A percentile compares a stretch with the other conserved stretches of the same genome.
Evolutionary conservation across 1,284 basidiomycete species (phyloP).

Genomic region (Fistulina hepatica): DNA sequence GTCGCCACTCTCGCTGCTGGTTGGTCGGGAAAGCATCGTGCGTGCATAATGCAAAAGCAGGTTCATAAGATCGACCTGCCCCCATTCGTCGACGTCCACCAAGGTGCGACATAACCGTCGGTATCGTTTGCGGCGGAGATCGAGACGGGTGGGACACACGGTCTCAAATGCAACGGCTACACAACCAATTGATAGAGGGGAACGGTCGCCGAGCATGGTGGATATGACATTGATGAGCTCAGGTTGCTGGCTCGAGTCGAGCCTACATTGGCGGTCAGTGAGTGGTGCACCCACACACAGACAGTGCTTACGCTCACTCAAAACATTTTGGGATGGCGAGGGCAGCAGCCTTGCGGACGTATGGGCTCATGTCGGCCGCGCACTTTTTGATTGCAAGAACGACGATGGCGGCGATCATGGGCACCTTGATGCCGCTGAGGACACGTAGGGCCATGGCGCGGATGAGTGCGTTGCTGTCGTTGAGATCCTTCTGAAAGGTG

Average conservation of each 20-base stretch:
- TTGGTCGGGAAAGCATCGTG: conserved; percentile 72
- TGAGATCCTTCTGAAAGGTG: conserved; percentile 95
- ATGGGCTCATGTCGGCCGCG: conserved; percentile 82
- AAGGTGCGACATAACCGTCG: conserved; percentile 76
- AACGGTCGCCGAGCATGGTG: conserved; percentile 71
- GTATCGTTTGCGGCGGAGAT: conserved; percentile 85
- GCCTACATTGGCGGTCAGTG: conserved; percentile 31
- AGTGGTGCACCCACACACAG: conserved; percentile 3
- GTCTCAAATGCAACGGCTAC: conserved; percentile 78
- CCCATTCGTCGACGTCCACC: conserved; percentile 94
- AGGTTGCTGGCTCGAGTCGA: conserved; percentile 64
- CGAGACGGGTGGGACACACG: conserved; percentile 75
- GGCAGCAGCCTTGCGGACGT: conserved; percentile 87
- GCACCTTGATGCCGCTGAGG: conserved; percentile 82
- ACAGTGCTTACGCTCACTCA: conserved; percentile 39
- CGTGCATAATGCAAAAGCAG: conserved; percentile 78
- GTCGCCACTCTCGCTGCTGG: conserved; percentile 23
- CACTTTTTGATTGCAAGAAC: conserved; percentile 87
- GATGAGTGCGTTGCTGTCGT: conserved; percentile 86
- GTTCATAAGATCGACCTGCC: conserved; percentile 74
- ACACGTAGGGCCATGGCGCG: conserved; percentile 93
- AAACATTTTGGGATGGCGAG: conserved; percentile 82
- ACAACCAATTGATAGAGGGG: conserved; percentile 81
- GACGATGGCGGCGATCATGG: conserved; percentile 80
- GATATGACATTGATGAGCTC: conserved; percentile 67